These are phyloP conservation scores for Phytophthora brassicae DNA, from an alignment of 352 stramenopile genomes.

Conservation along the genomic window DNA sequence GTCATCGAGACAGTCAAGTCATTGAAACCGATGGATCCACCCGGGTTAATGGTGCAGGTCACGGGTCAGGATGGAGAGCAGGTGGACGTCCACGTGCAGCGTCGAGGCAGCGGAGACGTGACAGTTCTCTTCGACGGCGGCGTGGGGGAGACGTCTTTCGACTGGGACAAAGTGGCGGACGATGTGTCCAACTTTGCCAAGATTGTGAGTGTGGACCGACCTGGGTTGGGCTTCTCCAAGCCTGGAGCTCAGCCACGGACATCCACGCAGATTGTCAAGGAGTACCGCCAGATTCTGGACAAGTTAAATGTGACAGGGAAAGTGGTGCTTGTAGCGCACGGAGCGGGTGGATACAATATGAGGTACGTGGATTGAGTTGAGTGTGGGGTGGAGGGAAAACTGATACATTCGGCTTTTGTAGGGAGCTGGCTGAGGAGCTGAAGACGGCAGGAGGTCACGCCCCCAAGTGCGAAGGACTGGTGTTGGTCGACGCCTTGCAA, in stretches of 20 bases:
- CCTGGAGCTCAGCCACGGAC: constrained; percentile 48
- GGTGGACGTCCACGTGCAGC: constrained; percentile 57
- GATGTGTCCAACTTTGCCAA: constrained; percentile 52
- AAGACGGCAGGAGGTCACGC: constrained; percentile 11
- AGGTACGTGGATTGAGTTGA: constrained; percentile 27
- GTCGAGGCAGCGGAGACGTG: constrained; percentile 45
- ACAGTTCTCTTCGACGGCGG: constrained; percentile 74
- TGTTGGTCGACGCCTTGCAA: constrained; percentile 74
- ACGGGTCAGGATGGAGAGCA: constrained; percentile 35
- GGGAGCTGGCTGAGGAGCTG: constrained; percentile 50
- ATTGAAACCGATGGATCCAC: constrained; percentile 51
- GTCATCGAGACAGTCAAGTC: constrained; percentile 71
- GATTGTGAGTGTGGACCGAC: constrained; percentile 70
- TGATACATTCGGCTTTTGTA: constrained; percentile 9
- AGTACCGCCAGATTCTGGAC: constrained; percentile 66
- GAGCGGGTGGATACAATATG: constrained; percentile 84
- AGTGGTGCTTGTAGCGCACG: constrained; percentile 72
- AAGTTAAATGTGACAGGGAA: constrained; percentile 56
- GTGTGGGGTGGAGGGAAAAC: background rate
- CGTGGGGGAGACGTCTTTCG: constrained; percentile 82
- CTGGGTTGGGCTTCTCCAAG: constrained; percentile 72
- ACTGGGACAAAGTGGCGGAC: constrained; percentile 76
- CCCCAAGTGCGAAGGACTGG: constrained; percentile 54
- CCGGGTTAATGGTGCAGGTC: constrained; percentile 56
- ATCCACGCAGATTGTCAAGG: constrained; percentile 53